phyloP scores from a whole-genome alignment of 2,329 filamentous ascomycete genomes.

The Westerdykella ornata region DNA sequence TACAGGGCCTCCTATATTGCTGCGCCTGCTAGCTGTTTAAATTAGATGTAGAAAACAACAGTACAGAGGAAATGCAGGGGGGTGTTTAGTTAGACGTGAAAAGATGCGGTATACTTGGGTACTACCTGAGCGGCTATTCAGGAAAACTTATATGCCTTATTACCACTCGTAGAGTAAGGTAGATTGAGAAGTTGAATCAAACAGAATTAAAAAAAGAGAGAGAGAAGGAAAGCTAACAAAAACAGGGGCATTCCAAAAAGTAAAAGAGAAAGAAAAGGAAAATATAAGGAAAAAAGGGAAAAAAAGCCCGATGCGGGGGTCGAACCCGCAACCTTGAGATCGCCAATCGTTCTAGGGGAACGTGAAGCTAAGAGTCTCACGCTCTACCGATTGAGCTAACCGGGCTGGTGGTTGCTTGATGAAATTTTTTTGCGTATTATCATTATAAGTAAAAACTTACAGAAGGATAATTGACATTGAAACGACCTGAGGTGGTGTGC shows the following conservation, averaged over 20 bases:
- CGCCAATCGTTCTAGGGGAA: slow-evolving; percentile 10
- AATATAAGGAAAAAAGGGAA: not conserved
- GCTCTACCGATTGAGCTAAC: slow-evolving; percentile 37
- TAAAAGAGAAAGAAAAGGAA: not conserved
- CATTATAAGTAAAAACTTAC: not conserved
- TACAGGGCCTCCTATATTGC: too few relatives aligned
- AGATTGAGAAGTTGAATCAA: too few relatives aligned
- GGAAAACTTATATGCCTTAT: too few relatives aligned
- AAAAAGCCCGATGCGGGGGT: slow-evolving; percentile 36
- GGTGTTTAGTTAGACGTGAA: too few relatives aligned
- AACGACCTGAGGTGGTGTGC: too few relatives aligned
- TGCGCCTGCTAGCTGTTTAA: too few relatives aligned
- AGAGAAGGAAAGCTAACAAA: not conserved
- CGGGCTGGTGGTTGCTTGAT: not conserved
- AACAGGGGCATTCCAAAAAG: not conserved
- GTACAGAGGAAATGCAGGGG: too few relatives aligned
- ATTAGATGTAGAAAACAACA: too few relatives aligned
- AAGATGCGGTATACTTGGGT: too few relatives aligned
- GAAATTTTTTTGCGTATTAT: not conserved
- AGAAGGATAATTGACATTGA: too few relatives aligned
- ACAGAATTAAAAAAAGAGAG: not conserved
- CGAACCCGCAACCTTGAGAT: slow-evolving; percentile 51
- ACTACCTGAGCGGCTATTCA: too few relatives aligned
- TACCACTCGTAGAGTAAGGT: too few relatives aligned
- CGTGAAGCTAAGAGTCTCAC: slow-evolving; percentile 35